Evolutionary conservation across 495 filamentous ascomycete genomes (phyloP), one percentile per base, ranked within the genome.

Genomic region (Lasiosphaeris hirsuta): DNA sequence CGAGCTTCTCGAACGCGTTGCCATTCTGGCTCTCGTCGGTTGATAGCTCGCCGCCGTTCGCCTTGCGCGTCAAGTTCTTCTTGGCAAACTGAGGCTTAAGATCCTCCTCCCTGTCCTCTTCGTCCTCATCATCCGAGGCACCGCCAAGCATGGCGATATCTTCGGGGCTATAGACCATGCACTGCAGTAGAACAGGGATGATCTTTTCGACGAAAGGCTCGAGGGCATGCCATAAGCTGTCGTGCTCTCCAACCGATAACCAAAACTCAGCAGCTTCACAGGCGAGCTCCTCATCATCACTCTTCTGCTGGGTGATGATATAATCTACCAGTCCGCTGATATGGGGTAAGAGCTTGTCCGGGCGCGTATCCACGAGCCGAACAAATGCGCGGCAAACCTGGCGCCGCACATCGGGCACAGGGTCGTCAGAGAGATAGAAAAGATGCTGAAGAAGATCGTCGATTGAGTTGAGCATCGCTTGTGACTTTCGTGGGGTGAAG

Each of bases 261-360:
- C 93, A 99, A 67, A 99, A 99, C 71, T 97, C 94, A 7, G 95
- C 93, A 13, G 94, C 94, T 70, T 97, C 94, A 37, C 94, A 84
- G 41, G 92, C 90, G 47, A 97, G 81, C 48, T 97, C 94, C 48
- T 90, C 89, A 62, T 96, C 92, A 34, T 94, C 89, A 56, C 86
- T 90, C 63, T 86, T 82, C 70, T 98, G 94, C 69, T 97, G 93
- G 23, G 84, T 74, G 57, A 96, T 80, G 72, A 96, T 96, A 69
- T 96, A 99, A 67, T 92, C 88, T 33, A 97, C 92, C 52, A 99
- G 78, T 1, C 90, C 94, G 54, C 79, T 78, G 75, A 99, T 86
- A 66, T 97, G 88, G 17, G 94, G 94, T 33, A 88, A 78, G 53
- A 99, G 84, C 75, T 91, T 93, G 69, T 92, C 90, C 1, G 94